phyloP scores from a whole-genome alignment of 306 rosid species.

The Pueraria montana region DNA sequence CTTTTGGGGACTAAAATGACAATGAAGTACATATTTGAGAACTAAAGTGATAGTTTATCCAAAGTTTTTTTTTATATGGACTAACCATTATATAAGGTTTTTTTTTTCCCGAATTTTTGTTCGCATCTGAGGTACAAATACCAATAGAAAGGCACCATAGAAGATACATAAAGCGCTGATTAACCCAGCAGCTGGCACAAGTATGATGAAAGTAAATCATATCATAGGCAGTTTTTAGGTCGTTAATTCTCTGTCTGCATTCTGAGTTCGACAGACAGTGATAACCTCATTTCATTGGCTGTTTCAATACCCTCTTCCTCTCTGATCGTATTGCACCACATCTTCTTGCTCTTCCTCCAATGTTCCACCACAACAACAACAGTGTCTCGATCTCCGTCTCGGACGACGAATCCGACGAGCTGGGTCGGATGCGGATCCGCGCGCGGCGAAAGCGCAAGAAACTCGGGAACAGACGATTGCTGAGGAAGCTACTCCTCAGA shows the following conservation, averaged over 20 bases:
- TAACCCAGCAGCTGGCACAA: not conserved
- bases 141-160: not conserved
- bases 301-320: not conserved
- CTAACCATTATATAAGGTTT: not conserved
- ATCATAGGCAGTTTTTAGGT: not conserved
- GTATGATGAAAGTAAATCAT: not conserved
- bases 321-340: not conserved
- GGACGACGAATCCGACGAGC: slow-evolving; percentile 88
- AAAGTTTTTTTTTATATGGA: too few species aligned
- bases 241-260: not conserved
- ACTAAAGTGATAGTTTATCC: too few species aligned
- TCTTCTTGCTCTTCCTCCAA: slow-evolving; percentile 40
- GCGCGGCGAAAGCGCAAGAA: slow-evolving; percentile 85
- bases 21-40: too few species aligned
- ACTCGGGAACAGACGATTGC: slow-evolving; percentile 56
- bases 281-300: not conserved
- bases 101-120: not conserved
- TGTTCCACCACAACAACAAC: slow-evolving; percentile 67
- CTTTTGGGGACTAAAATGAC: too few species aligned
- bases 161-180: not conserved
- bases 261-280: not conserved
- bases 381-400: slow-evolving; percentile 71
- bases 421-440: slow-evolving; percentile 76
- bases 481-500: slow-evolving; percentile 60
- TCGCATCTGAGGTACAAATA: not conserved